A percentile compares a stretch with the other conserved stretches of the same genome.
Conservation (phyloP, 345 rosid species). For the Chamaenerion angustifolium region DNA sequence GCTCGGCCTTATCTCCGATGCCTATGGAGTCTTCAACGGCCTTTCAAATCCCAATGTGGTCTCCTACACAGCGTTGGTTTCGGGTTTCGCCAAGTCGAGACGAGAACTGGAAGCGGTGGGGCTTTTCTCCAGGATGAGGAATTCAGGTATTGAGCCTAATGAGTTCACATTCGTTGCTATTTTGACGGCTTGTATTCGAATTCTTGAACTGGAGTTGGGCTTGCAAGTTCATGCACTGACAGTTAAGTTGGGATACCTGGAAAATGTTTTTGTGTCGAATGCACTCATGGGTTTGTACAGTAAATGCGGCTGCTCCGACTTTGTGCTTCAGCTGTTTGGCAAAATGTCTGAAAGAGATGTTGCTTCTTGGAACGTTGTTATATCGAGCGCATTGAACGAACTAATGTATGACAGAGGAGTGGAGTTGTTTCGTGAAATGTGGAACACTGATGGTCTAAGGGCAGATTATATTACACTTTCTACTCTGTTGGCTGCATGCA, state of each 20-base stretch:
- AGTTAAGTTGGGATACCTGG: slow-evolving; percentile 25
- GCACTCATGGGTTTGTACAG: slow-evolving; percentile 56
- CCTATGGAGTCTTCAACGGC: slow-evolving; percentile 31
- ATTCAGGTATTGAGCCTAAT: slow-evolving; percentile 32
- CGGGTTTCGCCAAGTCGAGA: slow-evolving; percentile 39
- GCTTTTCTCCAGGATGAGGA: slow-evolving; percentile 50
- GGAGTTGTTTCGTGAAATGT: slow-evolving; percentile 30
- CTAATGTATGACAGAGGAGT: slow-evolving; percentile 26
- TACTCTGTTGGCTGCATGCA: slow-evolving; percentile 46
- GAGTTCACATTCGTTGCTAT: slow-evolving; percentile 39
- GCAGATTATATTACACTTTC: slow-evolving; percentile 52
- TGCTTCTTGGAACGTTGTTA: slow-evolving; percentile 59
- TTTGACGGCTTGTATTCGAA: slow-evolving; percentile 38
- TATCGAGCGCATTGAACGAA: slow-evolving; percentile 46
- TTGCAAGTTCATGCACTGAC: slow-evolving; percentile 38
- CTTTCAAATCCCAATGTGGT: slow-evolving; percentile 49
- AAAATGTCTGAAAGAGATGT: slow-evolving; percentile 54
- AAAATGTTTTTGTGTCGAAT: slow-evolving; percentile 41
- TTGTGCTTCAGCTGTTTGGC: slow-evolving; percentile 42
- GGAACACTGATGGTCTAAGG: slow-evolving; percentile 15
- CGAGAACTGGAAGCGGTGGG: slow-evolving; percentile 35
- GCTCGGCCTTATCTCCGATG: slow-evolving; percentile 38
- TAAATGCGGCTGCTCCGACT: slow-evolving; percentile 20
- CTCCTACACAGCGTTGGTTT: slow-evolving; percentile 53
- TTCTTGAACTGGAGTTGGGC: slow-evolving; percentile 31